Evolutionary conservation across 139 green algal genomes (phyloP), one percentile per base, ranked within the genome.

Genomic region (Chlamydomonas schloesseri): DNA sequence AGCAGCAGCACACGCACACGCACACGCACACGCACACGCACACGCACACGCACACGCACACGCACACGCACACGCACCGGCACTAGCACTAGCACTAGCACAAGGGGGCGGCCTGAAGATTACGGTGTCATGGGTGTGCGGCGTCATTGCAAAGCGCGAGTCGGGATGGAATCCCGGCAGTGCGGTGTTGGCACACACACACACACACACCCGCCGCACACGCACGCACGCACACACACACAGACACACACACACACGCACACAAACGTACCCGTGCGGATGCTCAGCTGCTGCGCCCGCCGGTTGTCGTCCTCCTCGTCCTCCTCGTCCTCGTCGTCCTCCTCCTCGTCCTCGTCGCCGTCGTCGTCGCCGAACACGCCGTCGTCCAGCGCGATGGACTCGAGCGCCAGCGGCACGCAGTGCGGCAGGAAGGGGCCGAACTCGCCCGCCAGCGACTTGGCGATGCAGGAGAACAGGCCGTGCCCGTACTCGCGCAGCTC

Each of bases 401-500:
- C 78, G 24, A 96, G 78, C 3, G 93, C 94, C 9, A 92, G 86
- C 10, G 90, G 80, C 23, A 97, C 84, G 6, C 90, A 88, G 20
- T 77, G 69, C 26, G 71, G 82, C 46, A 97, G 86, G 58, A 83
- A 93, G 29, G 72, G 86, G 5, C 67, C 73, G 75, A 97, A 97
- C 17, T 92, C 89, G 9, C 84, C 87, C 0, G 80, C 87, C 23
- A 92, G 60, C 0, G 81, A 83, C 89, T 88, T 88, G 24, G 90
- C 88, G 21, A 91, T 85, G 78, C 88, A 87, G 17, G 81, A 86
- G 62, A 96, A 95, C 79, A 96, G 86, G 71, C 81, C 83, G 84
- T 98, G 94, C 0, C 84, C 91, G 82, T 97, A 97, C 81, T 98
- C 95, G 11, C 93, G 88, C 82, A 98, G 87, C 78, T 96, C 95